Base-by-base conservation (phyloP, 2,329 filamentous ascomycete genomes). In the Pseudogymnoascus sp. region DNA sequence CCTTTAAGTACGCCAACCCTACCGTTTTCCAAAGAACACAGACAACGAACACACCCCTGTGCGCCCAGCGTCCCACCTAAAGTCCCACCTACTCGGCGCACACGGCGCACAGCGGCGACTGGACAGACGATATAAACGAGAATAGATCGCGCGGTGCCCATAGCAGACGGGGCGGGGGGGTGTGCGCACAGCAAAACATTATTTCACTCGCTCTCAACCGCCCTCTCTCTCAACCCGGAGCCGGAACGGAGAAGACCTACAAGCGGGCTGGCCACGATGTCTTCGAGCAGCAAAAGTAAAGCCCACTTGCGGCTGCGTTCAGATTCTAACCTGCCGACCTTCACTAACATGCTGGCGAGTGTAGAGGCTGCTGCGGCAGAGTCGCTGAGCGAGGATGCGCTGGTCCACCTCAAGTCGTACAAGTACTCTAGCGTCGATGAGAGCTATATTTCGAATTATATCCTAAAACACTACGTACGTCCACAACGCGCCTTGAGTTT, bases 351-450 rank as follows among this genome's bases (percentile, higher is more conserved):
- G 55, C 35, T 67, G 26, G 49, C 26, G 21, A 38, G 26, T 63
- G 11, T 66, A 82, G 80, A 76, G 70, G 73, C 77, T 75, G 85
- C 86, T 61, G 82, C 79, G 63, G 84, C 86, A 69, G 86, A 88
- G 75, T 89, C 88, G 68, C 80, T 97, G 69, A 95, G 92, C 29
- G 91, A 96, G 71, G 92, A 97, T 71, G 91, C 91, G 62, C 84
- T 99, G 69, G 81, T 89, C 65, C 92, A 97, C 74, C 87, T 99
- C 70, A 94, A 92, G 77, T 87, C 88, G 64, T 99, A 99, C 86
- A 95, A 97, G 74, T 99, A 99, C 77, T 96, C 92, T 69, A 91
- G 89, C 71, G 92, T 99, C 76, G 94, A 99, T 81, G 93, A 96
- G 77, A 97, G 92, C 60, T 88, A 90, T 66, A 85, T 97, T 64